phyloP scores from a whole-genome alignment of 371 early-diverging fungal genomes.

The Mucor mucedo region DNA sequence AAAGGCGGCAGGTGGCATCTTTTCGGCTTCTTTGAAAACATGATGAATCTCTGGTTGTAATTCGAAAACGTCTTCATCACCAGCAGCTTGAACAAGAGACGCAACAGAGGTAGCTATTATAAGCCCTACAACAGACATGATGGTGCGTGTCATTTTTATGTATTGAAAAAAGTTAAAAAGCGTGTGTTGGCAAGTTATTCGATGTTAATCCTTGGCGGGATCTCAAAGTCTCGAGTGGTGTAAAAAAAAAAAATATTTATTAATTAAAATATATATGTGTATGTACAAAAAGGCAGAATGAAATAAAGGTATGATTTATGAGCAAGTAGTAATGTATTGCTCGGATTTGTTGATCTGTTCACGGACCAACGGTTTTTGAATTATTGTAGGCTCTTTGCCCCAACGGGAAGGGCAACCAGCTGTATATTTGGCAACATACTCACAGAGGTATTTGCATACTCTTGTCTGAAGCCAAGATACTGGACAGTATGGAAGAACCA shows the following conservation, averaged over 20 bases:
- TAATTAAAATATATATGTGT: conserved; percentile 4
- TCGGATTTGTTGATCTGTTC: conserved; percentile 15
- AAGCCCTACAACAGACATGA: conserved; percentile 3
- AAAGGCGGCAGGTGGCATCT: conserved; percentile 63
- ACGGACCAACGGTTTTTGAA: conserved; percentile 8
- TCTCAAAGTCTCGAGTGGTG: conserved; percentile 58
- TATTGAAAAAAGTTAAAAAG: not conserved
- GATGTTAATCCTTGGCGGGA: conserved; percentile 72
- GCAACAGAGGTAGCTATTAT: conserved; percentile 5
- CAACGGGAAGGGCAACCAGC: no score
- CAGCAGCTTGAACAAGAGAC: conserved; percentile 39
- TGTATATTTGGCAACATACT: conserved; percentile 1
- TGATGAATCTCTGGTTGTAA: conserved; percentile 72
- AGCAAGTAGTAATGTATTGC: conserved; percentile 19
- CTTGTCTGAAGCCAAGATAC: conserved; percentile 13
- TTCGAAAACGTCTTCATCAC: conserved; percentile 54
- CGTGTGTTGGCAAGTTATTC: not conserved
- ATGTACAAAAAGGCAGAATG: not conserved
- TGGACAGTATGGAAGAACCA: not conserved
- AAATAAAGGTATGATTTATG: conserved; percentile 7
- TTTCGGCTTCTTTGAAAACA: conserved; percentile 65
- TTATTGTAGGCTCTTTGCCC: no score
- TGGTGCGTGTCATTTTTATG: conserved; percentile 14
- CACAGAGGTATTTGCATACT: conserved; percentile 19
- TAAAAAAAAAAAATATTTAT: not conserved